Evolutionary conservation across 768 basidiomycete genomes (phyloP).

Genomic region (Candolleomyces eurysporus): DNA sequence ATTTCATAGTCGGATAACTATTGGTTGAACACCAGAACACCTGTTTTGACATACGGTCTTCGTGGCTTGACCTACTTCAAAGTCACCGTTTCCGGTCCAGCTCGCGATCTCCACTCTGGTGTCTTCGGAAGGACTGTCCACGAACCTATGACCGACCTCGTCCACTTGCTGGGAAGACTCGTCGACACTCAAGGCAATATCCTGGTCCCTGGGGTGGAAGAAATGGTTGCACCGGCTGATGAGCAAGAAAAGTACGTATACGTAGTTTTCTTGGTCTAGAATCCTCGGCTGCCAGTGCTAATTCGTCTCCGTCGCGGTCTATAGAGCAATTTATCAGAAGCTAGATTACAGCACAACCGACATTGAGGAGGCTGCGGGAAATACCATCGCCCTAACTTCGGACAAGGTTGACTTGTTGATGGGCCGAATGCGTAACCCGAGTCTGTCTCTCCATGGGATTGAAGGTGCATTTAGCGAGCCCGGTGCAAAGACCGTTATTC

Average conservation of each 20-base stretch:
- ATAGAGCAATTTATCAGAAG: constrained; percentile 64
- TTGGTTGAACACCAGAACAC: constrained; percentile 84
- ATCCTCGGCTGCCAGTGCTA: background rate
- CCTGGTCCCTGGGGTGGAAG: constrained; percentile 84
- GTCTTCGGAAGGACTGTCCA: constrained; percentile 79
- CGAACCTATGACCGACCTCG: constrained; percentile 93
- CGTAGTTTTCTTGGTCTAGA: background rate
- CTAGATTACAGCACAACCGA: constrained; percentile 75
- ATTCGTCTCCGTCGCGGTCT: background rate
- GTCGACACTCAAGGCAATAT: constrained; percentile 80
- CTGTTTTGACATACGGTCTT: constrained; percentile 82
- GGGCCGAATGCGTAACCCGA: constrained; percentile 91
- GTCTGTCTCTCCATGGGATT: constrained; percentile 91
- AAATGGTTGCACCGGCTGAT: constrained; percentile 73
- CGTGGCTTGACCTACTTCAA: constrained; percentile 89
- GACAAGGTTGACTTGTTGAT: constrained; percentile 82
- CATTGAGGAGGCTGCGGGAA: constrained; percentile 76
- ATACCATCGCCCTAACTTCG: constrained; percentile 63
- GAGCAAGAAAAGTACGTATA: constrained; percentile 61
- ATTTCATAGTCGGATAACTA: constrained; percentile 82
- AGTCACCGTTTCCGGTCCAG: constrained; percentile 78
- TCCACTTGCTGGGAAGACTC: constrained; percentile 80
- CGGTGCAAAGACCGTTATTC: constrained; percentile 92
- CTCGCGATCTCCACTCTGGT: constrained; percentile 87
- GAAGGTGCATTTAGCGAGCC: constrained; percentile 89